A percentile compares a stretch with the other conserved stretches of the same genome.
Conservation (phyloP, 2,329 filamentous ascomycete species). For the Colletotrichum spinosum region DNA sequence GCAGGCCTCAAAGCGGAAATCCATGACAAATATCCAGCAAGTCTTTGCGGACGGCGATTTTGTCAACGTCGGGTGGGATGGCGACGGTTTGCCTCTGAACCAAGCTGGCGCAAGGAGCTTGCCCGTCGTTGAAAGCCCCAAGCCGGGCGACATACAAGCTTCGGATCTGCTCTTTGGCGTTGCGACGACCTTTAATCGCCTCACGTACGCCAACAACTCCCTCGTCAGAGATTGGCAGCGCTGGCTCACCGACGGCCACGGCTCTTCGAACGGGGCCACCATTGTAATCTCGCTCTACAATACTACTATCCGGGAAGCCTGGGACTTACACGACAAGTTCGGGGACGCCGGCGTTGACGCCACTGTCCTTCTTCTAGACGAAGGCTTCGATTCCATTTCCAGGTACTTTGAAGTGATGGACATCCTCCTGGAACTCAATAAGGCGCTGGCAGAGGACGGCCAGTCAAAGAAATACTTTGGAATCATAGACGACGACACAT, state of each 20-base stretch:
- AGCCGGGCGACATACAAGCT: slow-evolving; percentile 50
- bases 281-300: slow-evolving; percentile 56
- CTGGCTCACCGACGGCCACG: slow-evolving; percentile 57
- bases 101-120: slow-evolving; percentile 39
- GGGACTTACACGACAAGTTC: slow-evolving; percentile 42
- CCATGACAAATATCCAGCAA: slow-evolving; percentile 18
- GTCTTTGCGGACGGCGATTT: slow-evolving; percentile 13
- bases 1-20: slow-evolving; percentile 2
- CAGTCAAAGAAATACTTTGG: slow-evolving; percentile 55
- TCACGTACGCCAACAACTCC: slow-evolving; percentile 52
- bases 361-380: slow-evolving; percentile 47
- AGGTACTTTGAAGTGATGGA: slow-evolving; percentile 53
- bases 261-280: slow-evolving; percentile 55
- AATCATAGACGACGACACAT: slow-evolving; percentile 59
- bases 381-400: slow-evolving; percentile 46
- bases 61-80: slow-evolving; percentile 19
- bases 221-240: slow-evolving; percentile 57
- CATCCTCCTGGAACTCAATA: slow-evolving; percentile 47
- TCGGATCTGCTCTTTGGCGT: slow-evolving; percentile 49
- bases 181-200: slow-evolving; percentile 53
- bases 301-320: slow-evolving; percentile 48
- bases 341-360: slow-evolving; percentile 23
- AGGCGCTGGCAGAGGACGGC: slow-evolving; percentile 49
- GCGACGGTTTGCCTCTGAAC: neutral
- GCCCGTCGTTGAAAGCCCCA: slow-evolving; percentile 46